Percentiles rank a stretch among this genome's conserved stretches.
These are phyloP conservation scores for Dioscorea cayenensis DNA, from an alignment of 116 monocot genomes.

Conservation along the genomic window DNA sequence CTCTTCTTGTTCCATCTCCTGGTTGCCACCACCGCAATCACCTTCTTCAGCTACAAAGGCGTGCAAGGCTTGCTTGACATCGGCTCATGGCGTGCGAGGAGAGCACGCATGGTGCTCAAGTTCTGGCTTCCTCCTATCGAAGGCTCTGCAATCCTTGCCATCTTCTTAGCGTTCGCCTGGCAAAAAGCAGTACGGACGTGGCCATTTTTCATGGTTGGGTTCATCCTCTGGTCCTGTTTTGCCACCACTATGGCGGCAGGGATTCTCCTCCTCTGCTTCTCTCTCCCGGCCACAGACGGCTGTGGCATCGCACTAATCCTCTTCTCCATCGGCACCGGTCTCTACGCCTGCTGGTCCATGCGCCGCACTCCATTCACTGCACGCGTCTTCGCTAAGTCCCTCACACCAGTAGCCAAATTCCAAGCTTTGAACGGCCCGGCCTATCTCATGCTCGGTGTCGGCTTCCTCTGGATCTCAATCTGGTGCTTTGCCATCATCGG, in stretches of 20 bases:
- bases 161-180: slow-evolving; percentile 79
- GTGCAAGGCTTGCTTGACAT: slow-evolving; percentile 31
- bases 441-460: slow-evolving; percentile 57
- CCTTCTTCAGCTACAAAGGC: slow-evolving; percentile 71
- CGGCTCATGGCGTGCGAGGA: slow-evolving; percentile 6
- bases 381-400: slow-evolving; percentile 38
- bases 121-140: slow-evolving; percentile 87
- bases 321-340: slow-evolving; percentile 63
- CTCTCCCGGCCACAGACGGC: slow-evolving; percentile 48
- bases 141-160: slow-evolving; percentile 46
- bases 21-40: slow-evolving; percentile 25
- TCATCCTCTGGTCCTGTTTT: slow-evolving; percentile 76
- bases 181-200: slow-evolving; percentile 60
- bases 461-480: slow-evolving; percentile 74
- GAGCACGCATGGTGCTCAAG: slow-evolving; percentile 36
- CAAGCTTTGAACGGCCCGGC: slow-evolving; percentile 65
- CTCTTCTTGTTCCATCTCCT: slow-evolving; percentile 68
- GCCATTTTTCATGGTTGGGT: slow-evolving; percentile 52
- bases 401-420: slow-evolving; percentile 57
- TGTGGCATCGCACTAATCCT: slow-evolving; percentile 46
- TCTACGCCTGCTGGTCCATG: slow-evolving; percentile 87
- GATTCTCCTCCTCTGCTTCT: slow-evolving; percentile 71
- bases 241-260: slow-evolving; percentile 62
- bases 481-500: slow-evolving; percentile 96
- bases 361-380: slow-evolving; percentile 63